Conservation (phyloP, 148 eudicot species). For the Vaccinium vitisidaea region DNA sequence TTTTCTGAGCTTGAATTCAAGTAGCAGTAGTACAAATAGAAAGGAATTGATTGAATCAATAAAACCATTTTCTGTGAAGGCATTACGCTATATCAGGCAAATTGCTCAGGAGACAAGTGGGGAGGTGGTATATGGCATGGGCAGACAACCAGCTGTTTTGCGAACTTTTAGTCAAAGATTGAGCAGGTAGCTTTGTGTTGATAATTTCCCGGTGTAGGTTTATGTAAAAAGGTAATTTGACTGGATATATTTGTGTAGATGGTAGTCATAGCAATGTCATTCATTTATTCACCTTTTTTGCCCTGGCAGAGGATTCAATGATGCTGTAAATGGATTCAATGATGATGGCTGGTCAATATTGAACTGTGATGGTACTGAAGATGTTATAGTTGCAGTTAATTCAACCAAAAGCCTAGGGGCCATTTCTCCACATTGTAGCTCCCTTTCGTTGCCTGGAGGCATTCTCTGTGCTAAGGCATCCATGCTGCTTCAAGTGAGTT, state of each 20-base stretch:
- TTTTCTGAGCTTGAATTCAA: background rate
- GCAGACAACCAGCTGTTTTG: constrained; percentile 88
- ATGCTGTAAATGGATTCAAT: constrained; percentile 85
- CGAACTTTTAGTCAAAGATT: constrained; percentile 92
- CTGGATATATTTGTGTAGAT: background rate
- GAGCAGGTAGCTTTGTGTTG: constrained; percentile 52
- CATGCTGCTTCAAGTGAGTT: constrained; percentile 82
- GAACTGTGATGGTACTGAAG: constrained; percentile 78
- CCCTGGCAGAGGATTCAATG: constrained; percentile 75
- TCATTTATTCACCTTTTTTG: background rate
- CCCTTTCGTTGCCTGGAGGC: constrained; percentile 62
- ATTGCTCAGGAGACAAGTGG: constrained; percentile 96
- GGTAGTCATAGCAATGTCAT: background rate
- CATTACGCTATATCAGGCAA: constrained; percentile 80
- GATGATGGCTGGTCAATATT: constrained; percentile 93
- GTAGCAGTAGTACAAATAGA: background rate
- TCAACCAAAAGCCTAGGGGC: constrained; percentile 52
- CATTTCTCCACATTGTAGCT: constrained; percentile 38
- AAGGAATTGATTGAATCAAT: constrained; percentile 12
- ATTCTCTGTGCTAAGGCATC: constrained; percentile 96
- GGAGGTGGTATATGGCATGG: constrained; percentile 84
- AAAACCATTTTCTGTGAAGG: constrained; percentile 39
- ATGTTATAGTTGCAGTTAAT: constrained; percentile 70
- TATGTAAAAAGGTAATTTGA: background rate
- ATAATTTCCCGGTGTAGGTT: background rate